These are phyloP conservation scores for Phylloporus sp. DNA, from an alignment of 768 basidiomycete genomes.

Conservation along the genomic window DNA sequence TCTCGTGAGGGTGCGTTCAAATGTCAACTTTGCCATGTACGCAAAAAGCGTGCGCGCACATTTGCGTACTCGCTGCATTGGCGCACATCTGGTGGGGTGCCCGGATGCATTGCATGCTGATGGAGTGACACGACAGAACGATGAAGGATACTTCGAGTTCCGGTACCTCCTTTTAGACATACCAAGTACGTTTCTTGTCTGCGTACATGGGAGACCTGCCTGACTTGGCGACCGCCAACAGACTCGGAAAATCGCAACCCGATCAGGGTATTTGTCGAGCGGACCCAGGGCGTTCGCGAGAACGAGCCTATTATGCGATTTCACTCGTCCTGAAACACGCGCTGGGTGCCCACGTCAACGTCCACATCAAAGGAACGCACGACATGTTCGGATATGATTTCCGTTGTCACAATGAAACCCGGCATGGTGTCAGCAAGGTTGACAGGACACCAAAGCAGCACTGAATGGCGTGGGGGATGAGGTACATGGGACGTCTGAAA, in stretches of 20 bases:
- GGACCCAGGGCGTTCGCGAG: conserved; percentile 59
- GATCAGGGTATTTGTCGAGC: conserved; percentile 66
- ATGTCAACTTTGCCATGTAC: not conserved
- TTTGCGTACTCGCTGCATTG: not conserved
- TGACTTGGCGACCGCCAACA: conserved; percentile 26
- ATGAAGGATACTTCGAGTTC: conserved; percentile 72
- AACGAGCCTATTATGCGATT: conserved; percentile 69
- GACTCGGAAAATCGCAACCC: conserved; percentile 60
- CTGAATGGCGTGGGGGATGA: conserved; percentile 8
- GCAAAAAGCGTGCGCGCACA: not conserved
- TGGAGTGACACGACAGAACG: conserved; percentile 44
- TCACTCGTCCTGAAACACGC: conserved; percentile 36
- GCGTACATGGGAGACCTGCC: conserved; percentile 9
- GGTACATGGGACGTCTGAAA: conserved; percentile 10
- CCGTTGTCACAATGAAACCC: conserved; percentile 19
- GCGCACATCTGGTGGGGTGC: not conserved
- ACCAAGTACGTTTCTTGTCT: conserved; percentile 52
- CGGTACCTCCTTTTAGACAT: conserved; percentile 75
- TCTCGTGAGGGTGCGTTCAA: conserved; percentile 57
- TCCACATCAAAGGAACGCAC: conserved; percentile 10
- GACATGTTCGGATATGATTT: conserved; percentile 12
- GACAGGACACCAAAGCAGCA: conserved; percentile 5
- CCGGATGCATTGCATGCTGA: conserved; percentile 6
- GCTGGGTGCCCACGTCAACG: conserved; percentile 4
- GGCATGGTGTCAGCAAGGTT: conserved; percentile 18